Percentiles rank a stretch among this genome's conserved stretches.
These are phyloP conservation scores for Zymoseptoria passerinii DNA, from an alignment of 2,329 filamentous ascomycete species.

Conservation along the genomic window DNA sequence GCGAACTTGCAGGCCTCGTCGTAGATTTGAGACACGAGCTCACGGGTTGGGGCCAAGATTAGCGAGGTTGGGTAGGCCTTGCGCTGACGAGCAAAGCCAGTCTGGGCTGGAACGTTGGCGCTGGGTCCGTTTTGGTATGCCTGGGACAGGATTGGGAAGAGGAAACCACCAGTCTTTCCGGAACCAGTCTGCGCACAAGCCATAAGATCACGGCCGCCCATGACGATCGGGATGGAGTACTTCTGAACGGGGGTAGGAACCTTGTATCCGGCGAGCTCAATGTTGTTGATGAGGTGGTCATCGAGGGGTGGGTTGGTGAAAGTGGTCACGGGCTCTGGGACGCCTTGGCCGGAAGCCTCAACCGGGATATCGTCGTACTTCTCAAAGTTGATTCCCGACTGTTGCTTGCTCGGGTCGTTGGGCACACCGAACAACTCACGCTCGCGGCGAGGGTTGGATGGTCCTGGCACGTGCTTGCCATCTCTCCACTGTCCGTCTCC, in stretches of 20 bases:
- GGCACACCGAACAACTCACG: constrained; percentile 87
- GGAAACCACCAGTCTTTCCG: constrained; percentile 98
- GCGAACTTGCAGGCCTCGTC: constrained; percentile 97
- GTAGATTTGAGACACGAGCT: constrained; percentile 97
- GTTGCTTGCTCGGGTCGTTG: constrained; percentile 90
- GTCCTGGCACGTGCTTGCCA: constrained; percentile 90
- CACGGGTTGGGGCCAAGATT: constrained; percentile 92
- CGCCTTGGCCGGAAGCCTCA: constrained; percentile 86
- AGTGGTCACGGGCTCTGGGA: constrained; percentile 80
- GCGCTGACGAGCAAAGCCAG: constrained; percentile 82
- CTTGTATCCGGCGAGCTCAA: constrained; percentile 88
- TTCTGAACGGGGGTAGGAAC: constrained; percentile 96
- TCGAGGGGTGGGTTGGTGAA: constrained; percentile 96
- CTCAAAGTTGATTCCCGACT: constrained; percentile 99
- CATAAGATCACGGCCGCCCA: constrained; percentile 96
- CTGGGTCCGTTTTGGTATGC: constrained; percentile 86
- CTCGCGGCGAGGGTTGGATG: constrained; percentile 79
- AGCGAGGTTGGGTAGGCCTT: constrained; percentile 96
- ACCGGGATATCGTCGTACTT: constrained; percentile 99
- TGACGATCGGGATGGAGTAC: constrained; percentile 98
- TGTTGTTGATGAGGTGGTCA: constrained; percentile 86
- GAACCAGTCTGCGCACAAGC: constrained; percentile 99
- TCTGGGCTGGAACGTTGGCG: constrained; percentile 53
- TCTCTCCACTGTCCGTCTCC: constrained; percentile 96
- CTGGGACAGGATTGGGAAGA: constrained; percentile 98